Conservation (phyloP, 257 asterid genomes). For the Gardenia jasminoides region DNA sequence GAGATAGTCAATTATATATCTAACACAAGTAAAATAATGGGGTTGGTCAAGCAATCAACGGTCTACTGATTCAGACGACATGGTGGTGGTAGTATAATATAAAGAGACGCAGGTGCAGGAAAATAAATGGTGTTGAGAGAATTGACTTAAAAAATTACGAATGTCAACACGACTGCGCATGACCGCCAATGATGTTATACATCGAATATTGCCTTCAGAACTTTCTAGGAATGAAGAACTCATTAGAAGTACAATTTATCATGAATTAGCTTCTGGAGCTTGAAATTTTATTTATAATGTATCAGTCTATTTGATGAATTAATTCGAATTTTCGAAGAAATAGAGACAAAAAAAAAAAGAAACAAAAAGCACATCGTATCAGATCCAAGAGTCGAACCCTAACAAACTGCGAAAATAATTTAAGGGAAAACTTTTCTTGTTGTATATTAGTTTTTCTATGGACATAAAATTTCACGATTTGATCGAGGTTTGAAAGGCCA, state of each 20-base stretch:
- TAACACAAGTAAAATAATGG: too few relatives aligned
- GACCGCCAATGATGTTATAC: not conserved
- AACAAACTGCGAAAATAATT: too few relatives aligned
- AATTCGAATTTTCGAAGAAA: not conserved
- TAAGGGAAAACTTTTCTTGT: too few relatives aligned
- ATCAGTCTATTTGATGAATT: not conserved
- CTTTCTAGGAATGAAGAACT: not conserved
- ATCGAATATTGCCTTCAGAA: not conserved
- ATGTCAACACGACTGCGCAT: not conserved
- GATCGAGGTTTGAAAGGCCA: too few relatives aligned
- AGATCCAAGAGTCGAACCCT: too few relatives aligned
- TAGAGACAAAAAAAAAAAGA: too few relatives aligned
- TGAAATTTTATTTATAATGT: not conserved
- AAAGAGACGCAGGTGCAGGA: not conserved
- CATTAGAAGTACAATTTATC: not conserved
- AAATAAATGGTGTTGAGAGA: not conserved
- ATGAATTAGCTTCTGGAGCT: not conserved
- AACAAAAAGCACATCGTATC: too few relatives aligned
- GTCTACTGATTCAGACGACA: not conserved
- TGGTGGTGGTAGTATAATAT: not conserved
- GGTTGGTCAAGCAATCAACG: not conserved
- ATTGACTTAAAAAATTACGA: not conserved
- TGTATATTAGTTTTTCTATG: not conserved
- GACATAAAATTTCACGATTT: not conserved
- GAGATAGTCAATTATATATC: too few relatives aligned